Evolutionary conservation across 2,329 filamentous ascomycete genomes (phyloP), one percentile per base, ranked within the genome.

Genomic region (Aspergillus terreus): DNA sequence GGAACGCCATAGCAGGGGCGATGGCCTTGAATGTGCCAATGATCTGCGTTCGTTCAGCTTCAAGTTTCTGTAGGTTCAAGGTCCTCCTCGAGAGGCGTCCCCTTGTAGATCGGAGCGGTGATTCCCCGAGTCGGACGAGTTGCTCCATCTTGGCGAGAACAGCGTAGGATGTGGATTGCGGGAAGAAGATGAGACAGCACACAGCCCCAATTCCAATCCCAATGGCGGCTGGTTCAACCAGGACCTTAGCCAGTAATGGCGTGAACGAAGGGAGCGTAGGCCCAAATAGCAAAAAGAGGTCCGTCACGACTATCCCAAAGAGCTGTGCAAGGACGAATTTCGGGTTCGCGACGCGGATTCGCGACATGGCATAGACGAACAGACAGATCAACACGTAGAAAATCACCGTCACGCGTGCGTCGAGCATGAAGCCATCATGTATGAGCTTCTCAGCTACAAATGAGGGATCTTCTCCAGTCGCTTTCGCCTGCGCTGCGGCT

Each of bases 281-380:
- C 0, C 71, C 77, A 40, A 70, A 65, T 2, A 75, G 68, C 1
- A 80, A 54, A 27, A 75, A 76, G 1, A 79, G 59, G 23, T 78
- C 75, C 1, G 64, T 66, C 30, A 76, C 67, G 23, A 80, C 76
- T 4, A 69, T 77, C 3, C 70, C 75, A 49, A 80, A 76, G 2
- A 79, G 66, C 51, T 78, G 75, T 14, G 71, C 35, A 4, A 79
- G 58, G 1, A 67, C 61, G n/a, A 79, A 68, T 53, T 80, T 79
- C 4, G 74, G 71, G 23, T 76, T 76, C 1, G 65, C 63, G 12
- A 70, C 72, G 32, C 77, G 70, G 14, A 79, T 32, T 1, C 77
- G 72, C 2, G 76, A 69, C 63, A 71, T 27, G 12, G 66, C 58
- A 50, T 79, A 79, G 40, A 79, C 69, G 44, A 79, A 74, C 4